Base-by-base conservation (phyloP, 192 early-diverging fungal species). In the Dissophora ornata region DNA sequence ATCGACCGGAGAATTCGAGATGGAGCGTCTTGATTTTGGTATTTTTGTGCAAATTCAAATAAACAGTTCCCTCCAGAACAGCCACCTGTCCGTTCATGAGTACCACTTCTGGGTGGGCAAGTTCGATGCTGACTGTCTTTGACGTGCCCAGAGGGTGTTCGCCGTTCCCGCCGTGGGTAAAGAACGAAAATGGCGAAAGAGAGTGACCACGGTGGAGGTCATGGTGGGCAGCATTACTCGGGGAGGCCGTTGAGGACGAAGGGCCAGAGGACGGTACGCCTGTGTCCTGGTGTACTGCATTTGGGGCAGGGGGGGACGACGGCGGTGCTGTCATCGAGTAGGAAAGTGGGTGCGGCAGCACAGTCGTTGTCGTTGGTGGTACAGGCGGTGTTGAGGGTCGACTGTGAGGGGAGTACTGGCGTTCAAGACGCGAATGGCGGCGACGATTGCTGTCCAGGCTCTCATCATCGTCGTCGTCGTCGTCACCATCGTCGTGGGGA, bases 1-100 rank as follows among this genome's bases (percentile, higher is more conserved):
- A 62, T n/a, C 59, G 57, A 4, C 73, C 73, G 9, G 65, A 62
- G 40, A 77, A 77, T 40, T 77, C 73, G 15, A 77, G 65, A 4
- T 55, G n/a, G 10, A 77, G 63, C 12, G 64, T 34, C 46, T 77
- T 77, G 64, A 77, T 58, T 33, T 77, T 77, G 33, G 32, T 57
- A 11, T 59, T 67, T 42, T 77, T 77, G 42, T 77, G 51, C 0
- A 57, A 45, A 41, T 67, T 77, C 42, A 77, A 33, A 45, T 62
- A 62, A 15, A 77, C 48, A 38, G 46, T 32, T 0, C 73, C 73
- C n/a, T 47, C 47, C 59, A 77, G 5, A 2, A 33, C 26, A 4
- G 64, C 54, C 3, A 44, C 25, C 26, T 62, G 42, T 18, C 73
- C 73, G 19, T 26, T 18, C 38, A 19, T 54, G 21, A 77, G 38